Base-by-base conservation (phyloP, 371 early-diverging fungal species). In the Mucor saturninus region DNA sequence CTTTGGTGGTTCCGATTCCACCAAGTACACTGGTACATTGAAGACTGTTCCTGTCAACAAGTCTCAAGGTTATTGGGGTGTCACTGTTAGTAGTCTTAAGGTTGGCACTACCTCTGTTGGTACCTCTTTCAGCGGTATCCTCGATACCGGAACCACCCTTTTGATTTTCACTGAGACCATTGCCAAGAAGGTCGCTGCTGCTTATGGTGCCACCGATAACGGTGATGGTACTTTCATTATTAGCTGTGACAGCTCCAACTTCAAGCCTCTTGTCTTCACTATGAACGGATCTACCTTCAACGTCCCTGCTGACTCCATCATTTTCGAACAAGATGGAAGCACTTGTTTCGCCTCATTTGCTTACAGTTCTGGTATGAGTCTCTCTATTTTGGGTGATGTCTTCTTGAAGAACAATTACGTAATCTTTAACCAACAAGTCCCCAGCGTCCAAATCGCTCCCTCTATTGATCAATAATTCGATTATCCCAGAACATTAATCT, bases 71-170 rank as follows among this genome's bases (percentile, higher is more conserved):
- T 81, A 72, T 53, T 85, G 85, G 84, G 74, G 79, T 46, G 71
- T 85, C 37, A 61, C 57, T 8, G 73, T 83, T 54, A 71, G 73
- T 46, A 72, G 66, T 28, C 46, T 79, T 30, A 50, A 35, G 0
- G 61, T 48, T 30, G 66, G 71, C 2, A 45, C 31, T 13, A 46
- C 35, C 3, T 13, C 54, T 15, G 43, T 53, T 39, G 32, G 50
- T 26, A 48, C 62, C n/a, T 56, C 66, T 43, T 66, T 63, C 56
- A 35, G 40, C 4, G 86, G 79, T 10, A 85, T 86, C 58, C 58
- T 88, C 52, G 88, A 88, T 55, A 88, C 88, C 3, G 86, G 88
- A 28, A 86, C 88, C 46, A 86, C 85, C 7, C 68, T 88, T 26
- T 71, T 87, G 58, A 71, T 87, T 28, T 74, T 85, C 45, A 75